Base-by-base conservation (phyloP, 768 basidiomycete species). In the Vishniacozyma victoriae region DNA sequence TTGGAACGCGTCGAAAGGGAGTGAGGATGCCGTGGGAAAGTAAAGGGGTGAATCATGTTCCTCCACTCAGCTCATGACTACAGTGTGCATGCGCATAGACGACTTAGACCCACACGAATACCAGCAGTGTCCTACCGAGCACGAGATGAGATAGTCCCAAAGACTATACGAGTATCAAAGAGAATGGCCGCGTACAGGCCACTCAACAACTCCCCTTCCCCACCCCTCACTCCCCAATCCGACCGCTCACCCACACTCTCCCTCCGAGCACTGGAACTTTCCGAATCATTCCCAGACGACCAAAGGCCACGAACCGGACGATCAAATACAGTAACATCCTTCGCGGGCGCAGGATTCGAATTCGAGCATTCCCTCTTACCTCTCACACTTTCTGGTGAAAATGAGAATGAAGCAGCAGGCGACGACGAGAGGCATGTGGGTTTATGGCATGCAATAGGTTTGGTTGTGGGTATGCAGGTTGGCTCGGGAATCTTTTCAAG, bases 401-500 rank as follows among this genome's bases (percentile, higher is more conserved):
- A 11, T 82, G 82, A 18, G 26, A 35, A 18, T 70, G 74, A 35
- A 64, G 76, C 12, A 71, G 75, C 33, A 73, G 73, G 19, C 79
- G 78, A 46, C 3, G 72, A 76, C 22, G 86, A 87, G 64, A 90
- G 87, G 70, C 86, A 73, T 55, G 80, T 92, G 7, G 79, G 83
- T 12, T 69, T 93, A 19, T 60, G 87, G 22, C 87, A 87, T 60
- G 89, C 86, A n/a, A 80, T 93, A 57, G 89, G 86, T 23, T 74
- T 95, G 35, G 79, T 91, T 54, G 82, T 86, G 15, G 88, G 90
- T 5, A 72, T 81, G 58, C 89, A 92, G 77, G 85, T 84, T 62
- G 90, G 90, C 14, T 92, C 89, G 15, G 90, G 90, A 26, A 95
- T 95, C 50, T 95, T 93, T 74, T 91, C 88, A 3, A 91, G 88